Base-by-base conservation (phyloP, 2,329 filamentous ascomycete species). In the Phoma sp. region DNA sequence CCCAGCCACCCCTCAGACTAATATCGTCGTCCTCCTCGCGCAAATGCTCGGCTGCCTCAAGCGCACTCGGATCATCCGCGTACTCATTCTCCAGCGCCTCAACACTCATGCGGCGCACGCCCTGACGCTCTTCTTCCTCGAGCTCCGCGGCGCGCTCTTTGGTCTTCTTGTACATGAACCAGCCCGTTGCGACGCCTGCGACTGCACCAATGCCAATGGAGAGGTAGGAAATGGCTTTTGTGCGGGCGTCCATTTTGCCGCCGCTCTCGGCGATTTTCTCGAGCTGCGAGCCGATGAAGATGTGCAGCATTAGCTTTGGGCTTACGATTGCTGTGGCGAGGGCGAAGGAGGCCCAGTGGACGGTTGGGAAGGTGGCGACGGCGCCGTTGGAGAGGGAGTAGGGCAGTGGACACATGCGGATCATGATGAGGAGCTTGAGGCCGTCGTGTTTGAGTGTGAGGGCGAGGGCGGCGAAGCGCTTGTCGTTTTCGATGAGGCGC, bases 381-480 rank as follows among this genome's bases (percentile, higher is more conserved):
- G 96, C 96, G 43, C 92, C 95, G 72, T 99, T 99, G 71, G 90
- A 93, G 63, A 98, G 80, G 46, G 90, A 95, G 74, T 96, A 99
- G 12, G 95, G 95, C 56, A 99, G 74, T 2, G 95, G 95, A 68
- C 93, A 98, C 60, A 98, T 84, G 25, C 95, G 86, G 65, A 99
- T 95, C 84, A 95, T 96, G 59, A 91, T 88, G 38, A 99, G 82
- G 47, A 98, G 87, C 67, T 92, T 90, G 45, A 99, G 76, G 1
- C 95, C 95, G 68, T 99, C 95, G 68, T 91, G 88, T 61, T 96
- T 92, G 57, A 99, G 81, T 7, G 95, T 95, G 66, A 97, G 84
- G 18, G 90, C 86, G 21, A 99, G 83, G 4, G 95, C 95, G 9
- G 95, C 86, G 73, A 99, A 99, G 46, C 93, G 85, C 71, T 87